phyloP scores from a whole-genome alignment of 495 filamentous ascomycete genomes.

The Saxophila tyrrhenica region DNA sequence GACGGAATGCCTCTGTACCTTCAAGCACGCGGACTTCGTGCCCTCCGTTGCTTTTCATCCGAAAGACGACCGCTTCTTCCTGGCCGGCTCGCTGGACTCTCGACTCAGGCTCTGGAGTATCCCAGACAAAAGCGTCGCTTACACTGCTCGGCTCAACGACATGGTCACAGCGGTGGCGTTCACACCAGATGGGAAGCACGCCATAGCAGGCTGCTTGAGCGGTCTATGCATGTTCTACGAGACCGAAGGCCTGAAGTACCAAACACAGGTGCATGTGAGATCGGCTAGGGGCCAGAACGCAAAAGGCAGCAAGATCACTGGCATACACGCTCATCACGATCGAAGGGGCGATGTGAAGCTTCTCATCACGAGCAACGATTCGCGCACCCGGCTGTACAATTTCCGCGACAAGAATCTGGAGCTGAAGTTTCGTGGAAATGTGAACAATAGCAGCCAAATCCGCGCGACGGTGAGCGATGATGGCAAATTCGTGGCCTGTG shows the following conservation, averaged over 20 bases:
- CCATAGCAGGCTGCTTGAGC: conserved; percentile 79
- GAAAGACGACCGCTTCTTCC: conserved; percentile 87
- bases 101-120: conserved; percentile 93
- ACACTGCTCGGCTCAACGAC: conserved; percentile 68
- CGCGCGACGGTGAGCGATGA: conserved; percentile 82
- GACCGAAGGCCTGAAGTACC: conserved; percentile 78
- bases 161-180: conserved; percentile 91
- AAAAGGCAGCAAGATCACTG: conserved; percentile 94
- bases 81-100: conserved; percentile 88
- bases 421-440: conserved; percentile 84
- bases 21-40: conserved; percentile 94
- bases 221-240: conserved; percentile 89
- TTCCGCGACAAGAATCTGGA: conserved; percentile 72
- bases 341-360: conserved; percentile 66
- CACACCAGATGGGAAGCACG: conserved; percentile 78
- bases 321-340: conserved; percentile 65
- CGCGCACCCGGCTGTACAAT: conserved; percentile 83
- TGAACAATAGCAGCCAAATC: conserved; percentile 87
- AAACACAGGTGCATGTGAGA: conserved; percentile 76
- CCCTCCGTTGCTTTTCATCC: conserved; percentile 93
- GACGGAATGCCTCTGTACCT: conserved; percentile 80
- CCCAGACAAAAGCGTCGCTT: conserved; percentile 89
- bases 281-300: conserved; percentile 86
- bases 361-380: conserved; percentile 90
- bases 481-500: conserved; percentile 77